Percentiles rank a stretch among this genome's conserved stretches.
These are phyloP conservation scores for Cyberlindnera meyerae DNA, from an alignment of 805 yeast genomes.

Conservation along the genomic window DNA sequence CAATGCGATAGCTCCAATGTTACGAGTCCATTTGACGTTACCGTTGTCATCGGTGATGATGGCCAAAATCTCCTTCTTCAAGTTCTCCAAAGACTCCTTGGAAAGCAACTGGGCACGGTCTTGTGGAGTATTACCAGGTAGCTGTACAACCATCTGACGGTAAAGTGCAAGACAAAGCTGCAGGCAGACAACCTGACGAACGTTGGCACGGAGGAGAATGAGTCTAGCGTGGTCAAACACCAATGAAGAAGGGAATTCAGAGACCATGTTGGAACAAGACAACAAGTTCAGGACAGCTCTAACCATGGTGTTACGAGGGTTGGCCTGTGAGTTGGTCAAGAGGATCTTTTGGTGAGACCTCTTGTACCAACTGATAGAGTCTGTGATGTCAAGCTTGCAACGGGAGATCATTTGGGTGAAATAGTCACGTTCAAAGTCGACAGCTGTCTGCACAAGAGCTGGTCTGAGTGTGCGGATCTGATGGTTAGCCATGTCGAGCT, in stretches of 20 bases:
- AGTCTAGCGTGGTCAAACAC: conserved; percentile 82
- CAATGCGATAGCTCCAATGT: conserved; percentile 64
- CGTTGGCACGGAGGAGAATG: conserved; percentile 74
- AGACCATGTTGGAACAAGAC: conserved; percentile 74
- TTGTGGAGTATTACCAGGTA: conserved; percentile 14
- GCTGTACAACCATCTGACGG: conserved; percentile 53
- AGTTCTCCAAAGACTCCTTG: conserved; percentile 36
- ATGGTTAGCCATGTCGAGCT: conserved; percentile 90
- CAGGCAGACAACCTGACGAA: conserved; percentile 77
- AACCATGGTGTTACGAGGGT: conserved; percentile 37
- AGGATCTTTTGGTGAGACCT: conserved; percentile 12
- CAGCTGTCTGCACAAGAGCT: conserved; percentile 77
- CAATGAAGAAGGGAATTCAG: conserved; percentile 77
- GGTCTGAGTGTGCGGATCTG: conserved; percentile 85
- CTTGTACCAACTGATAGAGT: conserved; percentile 25
- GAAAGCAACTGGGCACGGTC: conserved; percentile 27
- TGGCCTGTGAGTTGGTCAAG: conserved; percentile 13
- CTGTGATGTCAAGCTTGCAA: conserved; percentile 25
- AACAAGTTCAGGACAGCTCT: conserved; percentile 57
- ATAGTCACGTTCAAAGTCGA: conserved; percentile 84
- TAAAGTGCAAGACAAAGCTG: conserved; percentile 68
- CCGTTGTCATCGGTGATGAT: conserved; percentile 84
- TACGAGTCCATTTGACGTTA: conserved; percentile 85
- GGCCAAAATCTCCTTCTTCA: conserved; percentile 70
- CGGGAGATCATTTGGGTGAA: conserved; percentile 62